Conservation (phyloP, 768 basidiomycete species). For the Boletus reticulatus region DNA sequence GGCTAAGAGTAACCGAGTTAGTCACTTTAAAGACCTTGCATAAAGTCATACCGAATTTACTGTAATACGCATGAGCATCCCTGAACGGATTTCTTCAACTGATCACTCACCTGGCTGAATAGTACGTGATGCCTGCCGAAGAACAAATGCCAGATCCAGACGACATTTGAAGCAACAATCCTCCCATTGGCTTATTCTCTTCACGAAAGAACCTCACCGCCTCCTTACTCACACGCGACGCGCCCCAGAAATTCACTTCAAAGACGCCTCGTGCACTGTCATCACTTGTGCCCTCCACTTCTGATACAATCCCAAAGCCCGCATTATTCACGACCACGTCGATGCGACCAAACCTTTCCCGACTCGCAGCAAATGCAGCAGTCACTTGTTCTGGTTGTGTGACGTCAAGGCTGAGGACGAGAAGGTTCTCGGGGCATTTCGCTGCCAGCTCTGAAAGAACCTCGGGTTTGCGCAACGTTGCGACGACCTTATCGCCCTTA, state of each 20-base stretch:
- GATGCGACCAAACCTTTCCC: conserved; percentile 23
- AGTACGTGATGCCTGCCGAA: conserved; percentile 6
- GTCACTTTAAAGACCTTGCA: not conserved
- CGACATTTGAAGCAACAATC: conserved; percentile 36
- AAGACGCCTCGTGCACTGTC: conserved; percentile 35
- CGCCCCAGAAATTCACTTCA: conserved; percentile 47
- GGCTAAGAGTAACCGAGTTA: not conserved
- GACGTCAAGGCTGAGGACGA: conserved; percentile 40
- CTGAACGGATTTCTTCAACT: not conserved
- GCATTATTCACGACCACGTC: conserved; percentile 17
- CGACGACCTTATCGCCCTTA: conserved; percentile 39
- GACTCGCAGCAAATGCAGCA: not conserved
- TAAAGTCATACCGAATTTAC: conserved; percentile 13
- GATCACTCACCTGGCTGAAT: conserved; percentile 21
- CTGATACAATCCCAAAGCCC: not conserved
- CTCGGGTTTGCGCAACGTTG: conserved; percentile 42
- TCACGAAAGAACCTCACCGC: conserved; percentile 28
- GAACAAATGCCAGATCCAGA: conserved; percentile 24
- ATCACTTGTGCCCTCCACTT: conserved; percentile 33
- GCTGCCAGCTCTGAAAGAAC: conserved; percentile 26
- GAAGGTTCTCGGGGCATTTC: conserved; percentile 18
- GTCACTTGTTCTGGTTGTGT: conserved; percentile 12
- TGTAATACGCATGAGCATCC: not conserved
- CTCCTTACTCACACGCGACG: conserved; percentile 36
- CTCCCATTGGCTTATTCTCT: conserved; percentile 33